A percentile compares a stretch with the other conserved stretches of the same genome.
phyloP scores from a whole-genome alignment of 306 rosid species.

The Mimosa bimucronata region DNA sequence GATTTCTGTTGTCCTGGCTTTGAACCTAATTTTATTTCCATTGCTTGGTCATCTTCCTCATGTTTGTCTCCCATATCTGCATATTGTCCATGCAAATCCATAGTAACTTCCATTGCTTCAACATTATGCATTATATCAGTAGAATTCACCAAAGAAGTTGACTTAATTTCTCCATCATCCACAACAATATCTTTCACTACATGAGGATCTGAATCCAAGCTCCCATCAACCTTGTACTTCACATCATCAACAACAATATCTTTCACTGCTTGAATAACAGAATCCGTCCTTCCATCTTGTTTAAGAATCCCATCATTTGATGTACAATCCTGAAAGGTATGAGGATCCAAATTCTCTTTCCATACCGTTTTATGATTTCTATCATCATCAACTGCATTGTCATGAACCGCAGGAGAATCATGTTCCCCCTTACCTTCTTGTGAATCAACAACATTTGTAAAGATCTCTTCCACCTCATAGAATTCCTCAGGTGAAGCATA shows the following conservation, averaged over 20 bases:
- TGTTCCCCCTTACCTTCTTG: constrained; percentile 65
- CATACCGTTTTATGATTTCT: constrained; percentile 55
- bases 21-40: constrained; percentile 53
- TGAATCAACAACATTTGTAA: constrained; percentile 76
- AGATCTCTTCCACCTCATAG: constrained; percentile 95
- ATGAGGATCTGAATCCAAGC: constrained; percentile 56
- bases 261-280: constrained; percentile 66
- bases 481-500: constrained; percentile 94
- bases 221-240: constrained; percentile 63
- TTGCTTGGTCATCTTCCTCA: constrained; percentile 55
- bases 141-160: constrained; percentile 44
- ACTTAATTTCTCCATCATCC: constrained; percentile 75
- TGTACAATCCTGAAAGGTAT: constrained; percentile 70
- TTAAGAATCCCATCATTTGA: constrained; percentile 64
- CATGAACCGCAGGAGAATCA: constrained; percentile 50
- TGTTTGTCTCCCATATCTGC: constrained; percentile 46
- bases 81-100: constrained; percentile 48
- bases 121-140: constrained; percentile 49
- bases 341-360: constrained; percentile 83
- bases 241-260: constrained; percentile 90
- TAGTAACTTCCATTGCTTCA: constrained; percentile 60
- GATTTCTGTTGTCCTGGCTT: constrained; percentile 49
- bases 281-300: constrained; percentile 55
- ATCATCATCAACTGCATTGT: constrained; percentile 40
- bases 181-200: constrained; percentile 86